Percentiles rank a stretch among this genome's conserved stretches.
phyloP scores from a whole-genome alignment of 2,329 filamentous ascomycete genomes.

The Fonsecaea nubica region DNA sequence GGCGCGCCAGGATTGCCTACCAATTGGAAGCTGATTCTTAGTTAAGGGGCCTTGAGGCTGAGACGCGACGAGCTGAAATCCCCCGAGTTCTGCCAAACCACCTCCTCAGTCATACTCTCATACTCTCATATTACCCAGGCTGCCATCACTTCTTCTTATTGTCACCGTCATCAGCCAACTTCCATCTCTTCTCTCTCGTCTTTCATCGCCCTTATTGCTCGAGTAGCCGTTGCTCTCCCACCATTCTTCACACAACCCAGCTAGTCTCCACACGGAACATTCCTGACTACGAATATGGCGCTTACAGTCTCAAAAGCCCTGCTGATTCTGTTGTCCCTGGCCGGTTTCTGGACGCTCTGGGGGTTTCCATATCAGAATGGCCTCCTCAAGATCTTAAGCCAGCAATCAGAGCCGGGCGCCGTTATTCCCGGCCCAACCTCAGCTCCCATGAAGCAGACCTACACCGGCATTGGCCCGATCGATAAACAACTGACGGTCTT shows the following conservation, averaged over 20 bases:
- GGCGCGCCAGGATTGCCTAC: neutral
- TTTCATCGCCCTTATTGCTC: neutral
- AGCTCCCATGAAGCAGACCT: conserved; percentile 41
- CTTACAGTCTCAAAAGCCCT: conserved; percentile 21
- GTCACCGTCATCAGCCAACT: neutral
- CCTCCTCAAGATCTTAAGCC: conserved; percentile 37
- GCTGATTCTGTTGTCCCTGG: conserved; percentile 31
- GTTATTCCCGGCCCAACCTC: conserved; percentile 40
- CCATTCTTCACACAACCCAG: neutral
- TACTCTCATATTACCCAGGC: conserved; percentile 1
- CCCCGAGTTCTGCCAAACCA: conserved; percentile 2
- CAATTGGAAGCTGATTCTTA: conserved; percentile 4
- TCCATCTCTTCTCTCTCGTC: neutral
- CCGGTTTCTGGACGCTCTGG: conserved; percentile 41
- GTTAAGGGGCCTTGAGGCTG: conserved; percentile 19
- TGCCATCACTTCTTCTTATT: conserved; percentile 4
- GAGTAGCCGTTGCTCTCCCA: neutral
- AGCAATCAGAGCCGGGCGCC: conserved; percentile 39
- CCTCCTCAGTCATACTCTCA: neutral
- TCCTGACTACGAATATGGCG: conserved; percentile 17
- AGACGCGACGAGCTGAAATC: conserved; percentile 17
- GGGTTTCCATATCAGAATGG: conserved; percentile 41
- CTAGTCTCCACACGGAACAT: neutral
- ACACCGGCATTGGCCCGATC: conserved; percentile 40
- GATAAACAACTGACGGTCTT: conserved; percentile 42